Evolutionary conservation across 345 rosid species (phyloP), one percentile per base, ranked within the genome.

Genomic region (Brassica nigra): DNA sequence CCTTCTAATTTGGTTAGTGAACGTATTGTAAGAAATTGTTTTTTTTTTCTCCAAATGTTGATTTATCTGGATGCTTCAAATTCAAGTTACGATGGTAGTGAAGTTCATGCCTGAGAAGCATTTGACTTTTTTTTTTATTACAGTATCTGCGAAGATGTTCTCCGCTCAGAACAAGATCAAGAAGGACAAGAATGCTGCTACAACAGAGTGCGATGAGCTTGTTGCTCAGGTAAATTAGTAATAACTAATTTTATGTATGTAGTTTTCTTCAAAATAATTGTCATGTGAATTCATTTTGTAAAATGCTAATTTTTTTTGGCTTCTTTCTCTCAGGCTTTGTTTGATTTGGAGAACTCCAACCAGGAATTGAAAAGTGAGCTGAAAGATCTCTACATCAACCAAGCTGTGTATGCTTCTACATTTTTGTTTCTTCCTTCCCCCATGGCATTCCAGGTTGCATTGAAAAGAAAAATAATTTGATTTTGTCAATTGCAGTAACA

Each of bases 311-410:
- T 18, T 18, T 18, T 1, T 54, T 42, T 0, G 31, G 3, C 3
- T 18, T 59, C 9, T n/a, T 8, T 11, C 1, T 31, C 75, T 73
- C 85, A 93, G 97, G 96, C 97, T 10, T 71, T 93, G 30, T 90
- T 93, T 82, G 98, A 93, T 75, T 71, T 93, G 78, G 98, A 91
- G 88, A 93, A 91, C 75, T 87, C 94, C 77, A 93, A 85, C 84
- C 90, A 84, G 62, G 98, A 93, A 68, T 83, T 93, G 80, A 93
- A 91, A 78, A 88, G 90, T 78, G 97, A 93, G 36, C 72, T 93
- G 83, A 91, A 93, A 71, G 97, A 92, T 85, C 91, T 92, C 68
- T 92, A 66, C 86, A 92, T 92, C 14, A 90, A 89, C 81, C 83
- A 88, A 52, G 97, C 96, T 59, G 81, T 76, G 97, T 92, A 87